Evolutionary conservation across 805 yeast genomes (phyloP).

Genomic region (Candida cerambycidarum): DNA sequence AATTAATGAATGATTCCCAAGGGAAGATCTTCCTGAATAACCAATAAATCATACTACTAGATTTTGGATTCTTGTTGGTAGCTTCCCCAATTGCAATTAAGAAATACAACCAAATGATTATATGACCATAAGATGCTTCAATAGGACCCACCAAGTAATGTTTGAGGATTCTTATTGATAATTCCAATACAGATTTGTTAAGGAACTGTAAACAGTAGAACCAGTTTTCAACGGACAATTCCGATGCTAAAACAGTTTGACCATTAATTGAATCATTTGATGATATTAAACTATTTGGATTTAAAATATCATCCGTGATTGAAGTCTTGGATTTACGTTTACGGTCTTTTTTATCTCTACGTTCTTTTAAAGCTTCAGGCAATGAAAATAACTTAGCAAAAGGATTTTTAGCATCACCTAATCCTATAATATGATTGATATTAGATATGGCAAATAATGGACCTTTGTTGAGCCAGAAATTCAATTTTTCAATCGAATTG

Average conservation of each 20-base stretch:
- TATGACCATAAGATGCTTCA: slow-evolving; percentile 69
- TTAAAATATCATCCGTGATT: slow-evolving; percentile 15
- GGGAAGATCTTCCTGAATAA: slow-evolving; percentile 61
- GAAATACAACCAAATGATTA: slow-evolving; percentile 76
- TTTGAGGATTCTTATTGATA: slow-evolving; percentile 65
- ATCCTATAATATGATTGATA: slow-evolving; percentile 71
- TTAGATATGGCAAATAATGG: slow-evolving; percentile 76
- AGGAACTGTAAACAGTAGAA: slow-evolving; percentile 52
- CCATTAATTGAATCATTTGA: slow-evolving; percentile 30
- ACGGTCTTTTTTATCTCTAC: slow-evolving; percentile 70
- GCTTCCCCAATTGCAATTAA: slow-evolving; percentile 63
- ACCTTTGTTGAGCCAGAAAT: slow-evolving; percentile 76
- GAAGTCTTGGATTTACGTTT: slow-evolving; percentile 46
- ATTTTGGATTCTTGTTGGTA: slow-evolving; percentile 42
- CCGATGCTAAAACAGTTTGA: slow-evolving; percentile 32
- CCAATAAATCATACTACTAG: slow-evolving; percentile 49
- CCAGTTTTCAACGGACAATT: slow-evolving; percentile 49
- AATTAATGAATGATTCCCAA: slow-evolving; percentile 63
- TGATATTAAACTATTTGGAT: slow-evolving; percentile 8
- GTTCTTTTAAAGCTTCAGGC: slow-evolving; percentile 68
- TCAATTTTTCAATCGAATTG: slow-evolving; percentile 47
- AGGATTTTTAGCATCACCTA: slow-evolving; percentile 74
- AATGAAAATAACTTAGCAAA: slow-evolving; percentile 72
- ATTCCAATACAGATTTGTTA: slow-evolving; percentile 64
- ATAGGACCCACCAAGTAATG: slow-evolving; percentile 71